Conservation (phyloP, 2,329 filamentous ascomycete species). For the Phyllosticta paracitricarpa region DNA sequence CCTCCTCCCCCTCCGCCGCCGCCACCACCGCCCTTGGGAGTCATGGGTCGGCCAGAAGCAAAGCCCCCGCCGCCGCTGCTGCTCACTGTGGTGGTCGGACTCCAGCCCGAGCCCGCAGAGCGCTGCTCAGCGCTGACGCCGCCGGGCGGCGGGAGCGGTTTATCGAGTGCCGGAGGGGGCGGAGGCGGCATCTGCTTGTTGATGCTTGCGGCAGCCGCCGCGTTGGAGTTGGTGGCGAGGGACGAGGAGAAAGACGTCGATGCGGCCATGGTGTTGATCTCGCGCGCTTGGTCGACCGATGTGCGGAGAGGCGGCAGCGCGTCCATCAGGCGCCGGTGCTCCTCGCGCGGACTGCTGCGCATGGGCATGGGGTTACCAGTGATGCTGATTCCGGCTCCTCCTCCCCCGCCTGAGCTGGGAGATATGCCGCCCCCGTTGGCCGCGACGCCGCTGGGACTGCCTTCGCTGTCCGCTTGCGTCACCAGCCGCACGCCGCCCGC, state of each 20-base stretch:
- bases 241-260: too few species aligned
- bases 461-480: constrained; percentile 19
- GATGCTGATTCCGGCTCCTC: neutral
- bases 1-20: neutral
- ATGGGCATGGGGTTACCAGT: neutral
- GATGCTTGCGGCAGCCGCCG: neutral
- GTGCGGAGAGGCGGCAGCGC: neutral
- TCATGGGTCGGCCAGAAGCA: neutral
- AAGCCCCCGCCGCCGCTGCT: neutral
- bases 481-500: constrained; percentile 26
- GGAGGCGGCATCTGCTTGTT: neutral
- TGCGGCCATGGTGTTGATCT: neutral
- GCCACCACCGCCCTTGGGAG: neutral
- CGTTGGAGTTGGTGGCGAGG: neutral
- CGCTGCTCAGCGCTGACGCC: neutral
- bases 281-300: neutral
- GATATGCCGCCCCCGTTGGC: neutral
- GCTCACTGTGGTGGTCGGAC: neutral
- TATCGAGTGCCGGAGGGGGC: neutral
- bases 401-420: neutral
- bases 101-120: neutral
- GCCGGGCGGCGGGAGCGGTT: neutral
- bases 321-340: neutral
- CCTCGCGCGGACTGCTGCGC: neutral
- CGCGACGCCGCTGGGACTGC: neutral